Conservation (phyloP, 2,329 filamentous ascomycete species). For the Arthrinium phaeospermum region DNA sequence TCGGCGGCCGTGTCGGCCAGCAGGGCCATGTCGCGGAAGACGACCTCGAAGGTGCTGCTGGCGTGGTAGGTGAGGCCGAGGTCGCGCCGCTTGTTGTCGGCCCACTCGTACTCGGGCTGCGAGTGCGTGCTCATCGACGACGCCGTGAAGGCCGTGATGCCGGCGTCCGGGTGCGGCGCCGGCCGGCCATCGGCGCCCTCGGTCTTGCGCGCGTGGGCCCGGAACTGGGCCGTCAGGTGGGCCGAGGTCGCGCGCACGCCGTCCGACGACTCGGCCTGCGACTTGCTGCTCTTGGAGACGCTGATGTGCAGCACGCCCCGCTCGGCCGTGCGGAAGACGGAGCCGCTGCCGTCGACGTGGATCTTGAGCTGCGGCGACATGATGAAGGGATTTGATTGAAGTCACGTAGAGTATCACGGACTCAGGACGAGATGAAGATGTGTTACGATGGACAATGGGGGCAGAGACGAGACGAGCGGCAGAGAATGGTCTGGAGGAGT, state of each 20-base stretch:
- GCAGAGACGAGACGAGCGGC: not conserved
- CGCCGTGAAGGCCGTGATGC: conserved; percentile 29
- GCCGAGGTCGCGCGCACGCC: conserved; percentile 24
- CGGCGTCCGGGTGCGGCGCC: conserved; percentile 25
- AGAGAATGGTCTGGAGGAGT: not conserved
- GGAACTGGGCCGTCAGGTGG: conserved; percentile 24
- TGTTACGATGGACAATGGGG: not conserved
- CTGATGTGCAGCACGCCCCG: conserved; percentile 28
- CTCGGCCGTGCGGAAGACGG: conserved; percentile 29
- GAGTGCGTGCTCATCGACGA: conserved; percentile 26
- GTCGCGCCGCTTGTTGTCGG: not conserved
- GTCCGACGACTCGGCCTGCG: conserved; percentile 23
- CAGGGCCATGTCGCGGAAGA: conserved; percentile 28
- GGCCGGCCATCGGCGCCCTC: conserved; percentile 25
- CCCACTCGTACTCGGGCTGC: conserved; percentile 11
- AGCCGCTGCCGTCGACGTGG: conserved; percentile 27
- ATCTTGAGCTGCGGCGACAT: conserved; percentile 29
- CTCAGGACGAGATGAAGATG: too few species aligned
- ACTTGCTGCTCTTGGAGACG: conserved; percentile 19
- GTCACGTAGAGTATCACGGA: not conserved
- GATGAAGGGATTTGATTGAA: not conserved
- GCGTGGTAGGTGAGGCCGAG: conserved; percentile 22
- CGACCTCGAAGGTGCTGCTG: conserved; percentile 24
- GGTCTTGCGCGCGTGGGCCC: conserved; percentile 26
- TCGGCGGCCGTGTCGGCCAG: conserved; percentile 25